These are phyloP conservation scores for Grosmannia clavigera DNA, from an alignment of 2,329 filamentous ascomycete genomes.

Conservation along the genomic window DNA sequence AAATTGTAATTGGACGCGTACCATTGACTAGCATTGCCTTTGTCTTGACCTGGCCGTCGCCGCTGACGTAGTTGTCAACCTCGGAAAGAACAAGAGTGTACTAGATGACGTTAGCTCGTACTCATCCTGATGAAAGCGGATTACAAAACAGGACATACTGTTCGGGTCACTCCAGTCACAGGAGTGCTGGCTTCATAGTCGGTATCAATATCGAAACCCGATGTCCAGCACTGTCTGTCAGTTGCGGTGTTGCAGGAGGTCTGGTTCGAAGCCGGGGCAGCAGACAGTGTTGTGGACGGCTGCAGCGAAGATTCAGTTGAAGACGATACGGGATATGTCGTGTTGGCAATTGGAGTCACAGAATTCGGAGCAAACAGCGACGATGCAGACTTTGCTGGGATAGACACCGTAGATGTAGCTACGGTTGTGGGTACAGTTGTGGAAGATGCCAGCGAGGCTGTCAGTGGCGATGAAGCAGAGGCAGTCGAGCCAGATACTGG, in stretches of 20 bases:
- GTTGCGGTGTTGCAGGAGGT: conserved; percentile 10
- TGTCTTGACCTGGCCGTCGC: conserved; percentile 10
- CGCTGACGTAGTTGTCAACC: conserved; percentile 11
- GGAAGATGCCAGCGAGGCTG: too few relatives aligned
- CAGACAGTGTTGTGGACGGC: not conserved
- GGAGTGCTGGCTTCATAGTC: conserved; percentile 13
- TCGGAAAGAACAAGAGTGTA: conserved; percentile 12
- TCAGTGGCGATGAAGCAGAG: too few relatives aligned
- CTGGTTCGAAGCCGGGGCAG: not conserved
- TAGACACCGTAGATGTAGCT: too few relatives aligned
- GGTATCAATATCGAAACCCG: conserved; percentile 13
- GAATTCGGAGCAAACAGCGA: too few relatives aligned
- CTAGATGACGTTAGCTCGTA: not conserved
- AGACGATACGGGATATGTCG: not conserved
- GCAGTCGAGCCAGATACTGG: too few relatives aligned
- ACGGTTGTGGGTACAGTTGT: too few relatives aligned
- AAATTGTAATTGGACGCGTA: not conserved
- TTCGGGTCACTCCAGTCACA: conserved; percentile 9
- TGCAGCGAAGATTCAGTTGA: not conserved
- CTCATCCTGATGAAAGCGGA: not conserved
- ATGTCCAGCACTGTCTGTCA: conserved; percentile 12
- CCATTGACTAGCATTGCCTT: conserved; percentile 15
- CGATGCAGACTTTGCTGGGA: too few relatives aligned
- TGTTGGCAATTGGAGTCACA: too few relatives aligned
- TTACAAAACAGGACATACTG: not conserved